Base-by-base conservation (phyloP, 2,329 filamentous ascomycete species). In the Aspergillus puulaauensis region DNA sequence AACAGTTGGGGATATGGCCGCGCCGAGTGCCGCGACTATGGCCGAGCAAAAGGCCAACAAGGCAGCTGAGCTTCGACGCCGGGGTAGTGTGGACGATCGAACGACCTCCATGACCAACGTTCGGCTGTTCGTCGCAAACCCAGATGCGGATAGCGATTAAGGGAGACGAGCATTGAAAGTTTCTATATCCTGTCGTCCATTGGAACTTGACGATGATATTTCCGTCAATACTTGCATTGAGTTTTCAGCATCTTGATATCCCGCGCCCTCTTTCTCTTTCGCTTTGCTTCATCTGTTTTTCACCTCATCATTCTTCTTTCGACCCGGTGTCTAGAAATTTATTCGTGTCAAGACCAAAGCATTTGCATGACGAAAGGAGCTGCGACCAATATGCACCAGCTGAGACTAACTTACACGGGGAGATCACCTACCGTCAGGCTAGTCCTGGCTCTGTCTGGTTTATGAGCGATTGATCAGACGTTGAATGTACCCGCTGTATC, bases 1-100 rank as follows among this genome's bases (percentile, higher is more conserved):
- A 24, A 76, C 77, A 5, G 69, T 84, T 39, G 80, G 80, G 19
- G 78, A 81, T 33, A 79, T 87, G 71, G 70, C 76, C 64, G 72
- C 75, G 55, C 73, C 79, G 2, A 76, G 65, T 61, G 72, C 77
- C 11, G 74, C 71, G 21, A 75, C 67, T 39, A 60, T 69, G 2
- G 75, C 75, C 12, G 64, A 71, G 35, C 67, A 75, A 23, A 77
- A 78, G 54, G 72, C 70, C 24, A 75, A 74, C 43, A 76, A 70
- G 56, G 72, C 73, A 9, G 77, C 79, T 17, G 78, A 80, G 54
- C 64, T 80, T 58, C 71, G 75, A 61, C 72, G 78, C 52, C 71
- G 78, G 56, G 78, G 78, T 19, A 80, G 78, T 66, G 78, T 80
- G 40, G 78, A 80, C 54, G 78, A 80, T 57, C 73, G 78, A 50